Evolutionary conservation across 1,284 basidiomycete genomes (phyloP), one percentile per base, ranked within the genome.

Genomic region (Sutorius eximius): DNA sequence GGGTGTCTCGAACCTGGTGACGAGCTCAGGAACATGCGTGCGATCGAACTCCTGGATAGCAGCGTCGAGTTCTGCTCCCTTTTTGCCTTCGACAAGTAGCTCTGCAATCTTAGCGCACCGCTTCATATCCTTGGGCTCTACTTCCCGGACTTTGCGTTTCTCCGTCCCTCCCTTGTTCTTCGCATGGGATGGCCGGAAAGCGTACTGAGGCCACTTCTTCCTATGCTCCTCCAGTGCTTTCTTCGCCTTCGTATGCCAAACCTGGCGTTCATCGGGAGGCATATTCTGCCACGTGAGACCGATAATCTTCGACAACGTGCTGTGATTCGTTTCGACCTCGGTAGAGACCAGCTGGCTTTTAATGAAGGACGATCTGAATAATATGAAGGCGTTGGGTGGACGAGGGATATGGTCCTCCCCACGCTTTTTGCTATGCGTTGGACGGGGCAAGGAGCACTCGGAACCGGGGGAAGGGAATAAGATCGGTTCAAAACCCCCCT

Each of bases 301-400:
- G 51, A 86, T 86, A 59, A 86, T 86, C 74, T 85, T 85, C 2
- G 84, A 86, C 18, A 87, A 73, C 44, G 89, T 91, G 66, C 86
- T 87, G 71, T 92, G 90, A 63, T 89, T 87, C 47, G 86, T 85
- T 73, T 92, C 88, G 37, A 92, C 84, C 40, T 82, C 82, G 5
- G 84, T 79, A 5, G 90, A 87, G 49, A 93, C 86, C 52, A 89
- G 80, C 55, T 86, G 85, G 43, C 79, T 80, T 65, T 86, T 84
- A 63, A 92, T 90, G 62, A 91, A 91, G 40, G 82, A 80, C 0
- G 89, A 90, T 48, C 92, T 85, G 75, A 93, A 95, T 63, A 95
- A 80, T 65, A 95, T 94, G 72, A 93, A 95, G 32, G 92, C 91
- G 68, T 95, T 94, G 2, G 90, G 86, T 0, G 92, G 92, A 18